Percentiles rank a stretch among this genome's conserved stretches.
phyloP scores from a whole-genome alignment of 192 early-diverging fungal genomes.

The Entomortierella lignicola region DNA sequence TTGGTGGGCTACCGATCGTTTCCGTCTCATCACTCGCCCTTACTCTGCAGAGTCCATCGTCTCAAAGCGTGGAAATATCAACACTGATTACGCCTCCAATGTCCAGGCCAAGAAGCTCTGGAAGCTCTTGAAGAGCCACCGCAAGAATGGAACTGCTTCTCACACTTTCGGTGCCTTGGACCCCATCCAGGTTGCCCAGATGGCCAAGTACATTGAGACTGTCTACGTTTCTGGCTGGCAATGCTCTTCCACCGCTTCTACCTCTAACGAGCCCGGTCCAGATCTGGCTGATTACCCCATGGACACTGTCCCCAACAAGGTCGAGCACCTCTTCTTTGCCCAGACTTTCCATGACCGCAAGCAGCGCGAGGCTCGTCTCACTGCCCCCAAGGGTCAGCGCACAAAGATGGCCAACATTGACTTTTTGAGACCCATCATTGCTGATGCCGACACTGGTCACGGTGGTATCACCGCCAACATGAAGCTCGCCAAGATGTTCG shows the following conservation, averaged over 20 bases:
- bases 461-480: conserved; percentile 98
- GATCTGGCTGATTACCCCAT: conserved; percentile 99
- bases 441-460: conserved; percentile 98
- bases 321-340: conserved; percentile 97
- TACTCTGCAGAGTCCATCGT: conserved; percentile 89
- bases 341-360: conserved; percentile 98
- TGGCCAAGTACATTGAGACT: conserved; percentile 97
- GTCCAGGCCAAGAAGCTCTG: conserved; percentile 94
- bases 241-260: conserved; percentile 94
- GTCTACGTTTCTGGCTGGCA: conserved; percentile 99
- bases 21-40: conserved; percentile 84
- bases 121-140: conserved; percentile 82
- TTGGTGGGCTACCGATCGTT: conserved; percentile 91
- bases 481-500: conserved; percentile 98
- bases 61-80: conserved; percentile 87
- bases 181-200: conserved; percentile 94
- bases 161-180: conserved; percentile 97
- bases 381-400: conserved; percentile 72
- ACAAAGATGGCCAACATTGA: conserved; percentile 80
- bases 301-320: conserved; percentile 98
- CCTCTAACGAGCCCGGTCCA: conserved; percentile 95
- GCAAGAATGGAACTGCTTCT: conserved; percentile 81
- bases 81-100: conserved; percentile 82
- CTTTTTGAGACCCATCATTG: conserved; percentile 94
- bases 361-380: conserved; percentile 91